These are phyloP conservation scores for Fusarium tuaranense DNA, from an alignment of 2,329 filamentous ascomycete genomes.

Conservation along the genomic window DNA sequence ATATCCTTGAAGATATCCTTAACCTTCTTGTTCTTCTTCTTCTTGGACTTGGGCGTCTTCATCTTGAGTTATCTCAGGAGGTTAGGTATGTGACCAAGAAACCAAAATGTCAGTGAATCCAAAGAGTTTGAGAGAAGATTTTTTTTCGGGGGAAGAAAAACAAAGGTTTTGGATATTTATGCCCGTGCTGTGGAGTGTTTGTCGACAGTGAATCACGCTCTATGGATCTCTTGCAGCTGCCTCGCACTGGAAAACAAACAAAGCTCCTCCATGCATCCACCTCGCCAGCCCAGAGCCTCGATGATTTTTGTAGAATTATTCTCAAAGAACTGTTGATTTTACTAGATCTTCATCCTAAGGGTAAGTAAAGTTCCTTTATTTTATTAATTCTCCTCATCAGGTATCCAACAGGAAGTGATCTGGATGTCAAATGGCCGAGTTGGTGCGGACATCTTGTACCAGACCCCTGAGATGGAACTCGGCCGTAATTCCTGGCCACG, in stretches of 20 bases:
- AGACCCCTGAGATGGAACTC: neutral
- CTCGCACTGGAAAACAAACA: neutral
- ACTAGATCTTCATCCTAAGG: neutral
- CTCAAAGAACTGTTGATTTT: neutral
- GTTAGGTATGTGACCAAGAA: neutral
- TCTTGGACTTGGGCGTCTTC: neutral
- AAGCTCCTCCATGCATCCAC: neutral
- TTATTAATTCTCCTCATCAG: neutral
- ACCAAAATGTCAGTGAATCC: neutral
- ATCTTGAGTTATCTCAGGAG: neutral
- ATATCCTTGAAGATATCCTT: neutral
- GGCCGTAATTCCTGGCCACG: neutral
- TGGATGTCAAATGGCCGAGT: neutral
- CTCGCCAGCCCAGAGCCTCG: neutral
- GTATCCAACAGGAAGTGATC: neutral
- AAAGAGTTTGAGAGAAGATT: rapidly evolving
- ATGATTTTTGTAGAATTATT: neutral
- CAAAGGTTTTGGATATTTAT: neutral
- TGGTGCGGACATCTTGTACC: neutral
- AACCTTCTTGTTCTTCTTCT: neutral
- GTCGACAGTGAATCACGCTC: neutral
- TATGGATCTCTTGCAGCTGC: neutral
- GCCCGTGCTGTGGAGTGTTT: neutral
- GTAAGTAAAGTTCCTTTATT: neutral
- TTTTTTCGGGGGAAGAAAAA: neutral